Conservation (phyloP, 2,329 filamentous ascomycete species). For the Sordariomycetes sp. region DNA sequence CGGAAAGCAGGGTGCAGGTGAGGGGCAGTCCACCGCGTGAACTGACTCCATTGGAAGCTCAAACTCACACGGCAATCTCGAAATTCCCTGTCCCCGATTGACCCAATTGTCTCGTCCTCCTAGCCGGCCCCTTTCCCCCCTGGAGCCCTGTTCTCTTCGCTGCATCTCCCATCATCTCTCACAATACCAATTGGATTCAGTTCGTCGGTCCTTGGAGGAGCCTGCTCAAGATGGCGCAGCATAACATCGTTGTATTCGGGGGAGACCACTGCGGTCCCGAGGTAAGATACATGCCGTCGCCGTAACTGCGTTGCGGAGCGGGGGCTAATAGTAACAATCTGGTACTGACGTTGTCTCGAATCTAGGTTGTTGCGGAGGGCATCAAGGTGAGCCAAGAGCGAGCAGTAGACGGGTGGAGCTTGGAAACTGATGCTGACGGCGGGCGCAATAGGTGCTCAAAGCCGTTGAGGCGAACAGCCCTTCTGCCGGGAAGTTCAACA, state of each 20-base stretch:
- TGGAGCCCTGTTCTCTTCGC: too few relatives aligned
- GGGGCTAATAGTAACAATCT: background rate
- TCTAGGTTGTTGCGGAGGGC: constrained; percentile 64
- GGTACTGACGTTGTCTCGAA: background rate
- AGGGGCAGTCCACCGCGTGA: background rate
- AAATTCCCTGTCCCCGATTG: background rate
- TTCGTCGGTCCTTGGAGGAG: background rate
- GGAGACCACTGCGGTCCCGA: constrained; percentile 82
- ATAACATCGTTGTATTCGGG: constrained; percentile 69
- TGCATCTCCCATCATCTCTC: background rate
- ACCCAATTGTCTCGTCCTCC: background rate
- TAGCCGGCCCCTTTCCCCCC: too few relatives aligned
- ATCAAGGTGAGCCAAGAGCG: constrained; percentile 54
- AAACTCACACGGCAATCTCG: background rate
- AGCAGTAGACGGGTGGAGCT: background rate
- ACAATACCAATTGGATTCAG: background rate
- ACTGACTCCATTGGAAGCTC: background rate
- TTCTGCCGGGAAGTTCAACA: constrained; percentile 66
- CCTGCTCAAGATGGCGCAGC: constrained; percentile 45
- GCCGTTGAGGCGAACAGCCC: constrained; percentile 60
- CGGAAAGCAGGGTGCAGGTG: background rate
- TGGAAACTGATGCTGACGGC: background rate
- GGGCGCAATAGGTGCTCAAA: constrained; percentile 51
- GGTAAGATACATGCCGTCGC: constrained; percentile 27
- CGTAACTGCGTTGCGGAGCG: background rate